A percentile compares a stretch with the other conserved stretches of the same genome.
Conservation (phyloP, 192 early-diverging fungal genomes). For the Lobosporangium transversale region DNA sequence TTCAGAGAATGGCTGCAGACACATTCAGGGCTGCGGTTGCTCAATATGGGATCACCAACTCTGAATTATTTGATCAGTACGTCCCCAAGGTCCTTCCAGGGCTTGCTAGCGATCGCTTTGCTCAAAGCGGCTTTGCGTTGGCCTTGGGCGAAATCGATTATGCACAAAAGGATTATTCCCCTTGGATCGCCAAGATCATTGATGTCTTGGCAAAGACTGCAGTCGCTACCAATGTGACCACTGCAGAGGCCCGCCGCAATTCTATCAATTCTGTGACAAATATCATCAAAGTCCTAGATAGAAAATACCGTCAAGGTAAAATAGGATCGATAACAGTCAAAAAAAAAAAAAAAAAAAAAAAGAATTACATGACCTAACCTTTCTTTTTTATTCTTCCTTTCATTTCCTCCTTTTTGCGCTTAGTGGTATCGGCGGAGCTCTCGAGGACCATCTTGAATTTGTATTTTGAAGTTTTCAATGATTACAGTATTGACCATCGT, state of each 20-base stretch:
- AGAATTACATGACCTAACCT: too few species aligned
- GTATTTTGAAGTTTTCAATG: slow-evolving; percentile 74
- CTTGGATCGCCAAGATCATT: slow-evolving; percentile 18
- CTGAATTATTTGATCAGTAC: slow-evolving; percentile 53
- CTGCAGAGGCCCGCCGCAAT: slow-evolving; percentile 77
- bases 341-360: too few species aligned
- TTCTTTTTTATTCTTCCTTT: too few species aligned
- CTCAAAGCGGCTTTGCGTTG: slow-evolving; percentile 69
- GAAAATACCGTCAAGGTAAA: slow-evolving; percentile 51
- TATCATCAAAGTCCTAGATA: slow-evolving; percentile 55
- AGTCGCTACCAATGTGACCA: slow-evolving; percentile 51
- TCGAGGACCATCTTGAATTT: slow-evolving; percentile 60
- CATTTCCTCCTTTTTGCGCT: not conserved
- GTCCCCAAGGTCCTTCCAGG: slow-evolving; percentile 39
- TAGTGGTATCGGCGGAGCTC: slow-evolving; percentile 52
- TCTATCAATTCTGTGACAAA: slow-evolving; percentile 65
- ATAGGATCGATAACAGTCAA: too few species aligned
- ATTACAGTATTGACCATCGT: slow-evolving; percentile 88
- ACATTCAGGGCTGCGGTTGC: slow-evolving; percentile 58
- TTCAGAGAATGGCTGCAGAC: slow-evolving; percentile 62
- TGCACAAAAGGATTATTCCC: slow-evolving; percentile 7
- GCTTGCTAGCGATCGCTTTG: slow-evolving; percentile 59
- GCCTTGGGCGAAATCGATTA: slow-evolving; percentile 69
- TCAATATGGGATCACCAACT: slow-evolving; percentile 50
- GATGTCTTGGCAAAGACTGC: slow-evolving; percentile 1